Evolutionary conservation across 2,329 filamentous ascomycete species (phyloP).

Genomic region (Trichoderma atroviride): DNA sequence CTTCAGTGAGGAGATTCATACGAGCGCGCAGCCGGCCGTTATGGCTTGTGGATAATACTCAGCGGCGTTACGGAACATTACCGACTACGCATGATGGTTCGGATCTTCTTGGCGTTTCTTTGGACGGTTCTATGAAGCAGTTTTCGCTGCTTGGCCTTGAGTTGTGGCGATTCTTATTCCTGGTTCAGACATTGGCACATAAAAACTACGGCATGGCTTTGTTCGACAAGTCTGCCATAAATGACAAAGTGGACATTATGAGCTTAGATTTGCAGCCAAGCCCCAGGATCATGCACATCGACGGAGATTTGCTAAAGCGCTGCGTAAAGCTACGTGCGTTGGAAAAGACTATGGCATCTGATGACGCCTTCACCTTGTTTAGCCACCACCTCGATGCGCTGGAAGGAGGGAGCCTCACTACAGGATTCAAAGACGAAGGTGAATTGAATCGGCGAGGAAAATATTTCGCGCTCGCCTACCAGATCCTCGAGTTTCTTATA

Average conservation of each 20-base stretch:
- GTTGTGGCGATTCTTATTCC: slow-evolving; percentile 69
- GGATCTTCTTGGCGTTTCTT: slow-evolving; percentile 65
- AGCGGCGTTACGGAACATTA: slow-evolving; percentile 47
- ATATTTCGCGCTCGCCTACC: slow-evolving; percentile 56
- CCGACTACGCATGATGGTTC: slow-evolving; percentile 48
- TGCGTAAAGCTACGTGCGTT: slow-evolving; percentile 53
- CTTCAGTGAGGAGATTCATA: slow-evolving; percentile 60
- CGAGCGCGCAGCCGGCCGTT: slow-evolving; percentile 55
- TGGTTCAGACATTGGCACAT: slow-evolving; percentile 71
- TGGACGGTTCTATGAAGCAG: slow-evolving; percentile 70
- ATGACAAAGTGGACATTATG: slow-evolving; percentile 30
- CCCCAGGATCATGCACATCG: slow-evolving; percentile 61
- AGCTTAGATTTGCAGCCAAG: slow-evolving; percentile 44
- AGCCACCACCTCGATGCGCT: slow-evolving; percentile 53
- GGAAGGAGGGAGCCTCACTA: slow-evolving; percentile 49
- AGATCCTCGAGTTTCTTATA: slow-evolving; percentile 57
- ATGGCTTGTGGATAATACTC: slow-evolving; percentile 47
- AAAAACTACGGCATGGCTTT: slow-evolving; percentile 52
- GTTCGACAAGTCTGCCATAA: not conserved
- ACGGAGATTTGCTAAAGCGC: slow-evolving; percentile 65
- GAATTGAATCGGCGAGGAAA: slow-evolving; percentile 31
- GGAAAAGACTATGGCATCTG: slow-evolving; percentile 45
- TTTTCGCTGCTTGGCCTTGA: slow-evolving; percentile 66
- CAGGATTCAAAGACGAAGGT: slow-evolving; percentile 34
- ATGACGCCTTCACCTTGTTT: slow-evolving; percentile 46